Evolutionary conservation across 148 eudicot species (phyloP).

Genomic region (Rhododendron vialii): DNA sequence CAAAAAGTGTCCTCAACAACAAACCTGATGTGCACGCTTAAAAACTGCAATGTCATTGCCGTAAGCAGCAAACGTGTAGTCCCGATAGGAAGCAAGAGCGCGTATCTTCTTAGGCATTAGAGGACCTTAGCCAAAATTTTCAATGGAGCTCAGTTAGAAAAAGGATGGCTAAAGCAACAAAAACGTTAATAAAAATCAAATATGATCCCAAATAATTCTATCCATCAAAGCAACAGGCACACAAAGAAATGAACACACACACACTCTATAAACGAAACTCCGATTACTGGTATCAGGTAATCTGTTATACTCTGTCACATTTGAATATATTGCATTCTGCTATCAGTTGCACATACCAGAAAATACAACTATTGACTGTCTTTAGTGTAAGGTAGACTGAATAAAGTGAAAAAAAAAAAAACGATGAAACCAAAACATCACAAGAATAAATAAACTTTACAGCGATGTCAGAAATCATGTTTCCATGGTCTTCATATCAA

Average conservation of each 20-base stretch:
- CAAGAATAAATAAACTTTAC: background rate
- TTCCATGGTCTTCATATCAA: background rate
- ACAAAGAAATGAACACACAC: background rate
- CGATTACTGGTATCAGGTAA: background rate
- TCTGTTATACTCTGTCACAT: background rate
- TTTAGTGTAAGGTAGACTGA: background rate
- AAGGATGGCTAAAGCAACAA: background rate
- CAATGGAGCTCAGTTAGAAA: background rate
- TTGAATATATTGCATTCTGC: background rate
- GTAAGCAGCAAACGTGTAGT: conserved; percentile 95
- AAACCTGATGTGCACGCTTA: conserved; percentile 94
- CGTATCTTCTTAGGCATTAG: conserved; percentile 93
- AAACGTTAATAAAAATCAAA: background rate
- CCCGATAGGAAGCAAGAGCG: conserved; percentile 91
- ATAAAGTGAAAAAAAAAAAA: background rate
- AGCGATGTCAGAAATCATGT: background rate
- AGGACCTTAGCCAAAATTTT: conserved; percentile 58
- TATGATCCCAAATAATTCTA: background rate
- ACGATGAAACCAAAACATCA: background rate
- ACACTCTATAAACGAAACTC: background rate
- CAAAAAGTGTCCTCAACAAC: background rate
- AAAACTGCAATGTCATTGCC: conserved; percentile 80
- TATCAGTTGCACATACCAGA: background rate
- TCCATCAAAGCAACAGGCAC: background rate
- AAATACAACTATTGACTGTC: background rate